These are phyloP conservation scores for Dendrostoma leiphaemia DNA, from an alignment of 2,329 filamentous ascomycete genomes.

Conservation along the genomic window DNA sequence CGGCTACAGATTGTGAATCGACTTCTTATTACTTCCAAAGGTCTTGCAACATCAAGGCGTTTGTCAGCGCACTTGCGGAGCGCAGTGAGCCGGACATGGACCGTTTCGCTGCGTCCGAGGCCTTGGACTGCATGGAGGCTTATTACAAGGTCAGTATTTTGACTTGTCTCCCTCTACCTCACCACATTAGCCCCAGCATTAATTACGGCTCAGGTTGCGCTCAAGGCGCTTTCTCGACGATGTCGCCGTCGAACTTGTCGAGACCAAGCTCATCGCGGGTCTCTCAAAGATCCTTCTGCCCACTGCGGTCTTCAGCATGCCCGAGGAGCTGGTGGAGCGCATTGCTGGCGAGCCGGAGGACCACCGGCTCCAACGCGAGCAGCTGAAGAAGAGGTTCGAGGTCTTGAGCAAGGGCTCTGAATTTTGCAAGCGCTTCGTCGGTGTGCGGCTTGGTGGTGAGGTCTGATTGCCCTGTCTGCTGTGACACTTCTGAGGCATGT, in stretches of 20 bases:
- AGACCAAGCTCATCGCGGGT: conserved; percentile 34
- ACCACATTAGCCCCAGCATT: no score
- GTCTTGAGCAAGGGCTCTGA: conserved; percentile 35
- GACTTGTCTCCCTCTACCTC: background rate
- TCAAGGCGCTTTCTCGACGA: conserved; percentile 44
- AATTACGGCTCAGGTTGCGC: conserved; percentile 34
- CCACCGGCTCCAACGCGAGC: conserved; percentile 32
- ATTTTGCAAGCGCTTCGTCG: conserved; percentile 35
- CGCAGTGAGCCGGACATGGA: conserved; percentile 25
- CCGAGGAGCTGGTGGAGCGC: conserved; percentile 29
- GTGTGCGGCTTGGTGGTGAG: no score
- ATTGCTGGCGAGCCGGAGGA: conserved; percentile 42
- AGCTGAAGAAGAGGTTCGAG: conserved; percentile 35
- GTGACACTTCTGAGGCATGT: no score
- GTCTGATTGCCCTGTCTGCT: no score
- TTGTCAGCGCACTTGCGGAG: background rate
- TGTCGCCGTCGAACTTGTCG: conserved; percentile 40
- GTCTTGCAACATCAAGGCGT: background rate
- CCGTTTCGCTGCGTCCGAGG: conserved; percentile 28
- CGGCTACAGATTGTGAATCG: background rate
- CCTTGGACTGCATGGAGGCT: conserved; percentile 32
- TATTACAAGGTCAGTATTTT: conserved; percentile 32
- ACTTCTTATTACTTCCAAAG: background rate
- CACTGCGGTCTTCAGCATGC: conserved; percentile 34
- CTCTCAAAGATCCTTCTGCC: conserved; percentile 40